Evolutionary conservation across 768 basidiomycete genomes (phyloP), one percentile per base, ranked within the genome.

Genomic region (Agaricus sinodeliciosus): DNA sequence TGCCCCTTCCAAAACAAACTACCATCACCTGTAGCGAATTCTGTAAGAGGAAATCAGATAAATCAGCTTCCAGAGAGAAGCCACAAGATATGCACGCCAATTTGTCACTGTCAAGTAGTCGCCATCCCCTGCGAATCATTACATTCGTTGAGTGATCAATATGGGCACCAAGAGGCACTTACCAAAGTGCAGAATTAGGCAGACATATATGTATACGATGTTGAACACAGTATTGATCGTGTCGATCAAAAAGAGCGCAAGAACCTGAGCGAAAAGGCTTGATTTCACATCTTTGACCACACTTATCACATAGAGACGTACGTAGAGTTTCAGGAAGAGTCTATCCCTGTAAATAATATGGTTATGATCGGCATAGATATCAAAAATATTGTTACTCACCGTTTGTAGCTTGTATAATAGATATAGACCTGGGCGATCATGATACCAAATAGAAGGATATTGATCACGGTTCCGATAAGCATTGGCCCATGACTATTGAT

Each of bases 391-490:
- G 28, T 11, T 26, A 25, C 77, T 2, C 19, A 63, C 64, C 51
- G 47, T 22, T 59, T 62, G 37, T 62, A 62, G 57, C 70, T 66
- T 42, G 66, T 70, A 58, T 68, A 74, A 61, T 81, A 80, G 4
- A 80, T 36, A 53, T 75, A 74, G 9, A 71, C 63, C 62, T 82
- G 73, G 0, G 69, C 70, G 43, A 75, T 70, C 72, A 77, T 77
- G 41, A 79, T 72, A 1, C 76, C 77, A 54, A 74, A 76, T 9
- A 79, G 66, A 12, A 76, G 49, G 18, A 77, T 60, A 54, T 78
- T 78, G 62, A 78, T 59, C 12, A 69, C 59, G 50, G 72, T 68
- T n/a, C 75, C 77, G 41, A 79, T 70, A 57, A 78, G 67, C 63
- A 78, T 74, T 11, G 75, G 75, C 25, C 76, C 75, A 59, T 76